A percentile compares a stretch with the other conserved stretches of the same genome.
These are phyloP conservation scores for Fusarium sp. DNA, from an alignment of 2,329 filamentous ascomycete species.

Conservation along the genomic window DNA sequence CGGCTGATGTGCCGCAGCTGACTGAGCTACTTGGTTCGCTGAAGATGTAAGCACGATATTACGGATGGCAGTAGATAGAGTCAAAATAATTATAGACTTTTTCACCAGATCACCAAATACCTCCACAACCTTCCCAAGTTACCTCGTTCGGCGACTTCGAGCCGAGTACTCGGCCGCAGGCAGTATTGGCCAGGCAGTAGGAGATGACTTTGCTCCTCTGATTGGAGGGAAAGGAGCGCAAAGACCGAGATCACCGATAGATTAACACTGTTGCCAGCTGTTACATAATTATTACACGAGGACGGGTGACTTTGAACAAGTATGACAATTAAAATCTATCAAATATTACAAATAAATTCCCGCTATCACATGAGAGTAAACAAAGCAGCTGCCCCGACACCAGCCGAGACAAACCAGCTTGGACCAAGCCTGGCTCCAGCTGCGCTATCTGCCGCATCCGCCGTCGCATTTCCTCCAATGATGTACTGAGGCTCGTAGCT, in stretches of 20 bases:
- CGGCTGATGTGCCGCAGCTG: conserved; percentile 5
- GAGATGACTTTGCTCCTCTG: accelerated
- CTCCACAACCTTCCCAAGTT: accelerated
- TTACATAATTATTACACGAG: not conserved
- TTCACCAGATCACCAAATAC: not conserved
- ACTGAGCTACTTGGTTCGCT: not conserved
- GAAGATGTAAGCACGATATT: not conserved
- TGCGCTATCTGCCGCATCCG: not conserved
- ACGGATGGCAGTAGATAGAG: not conserved
- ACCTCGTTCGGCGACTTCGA: accelerated
- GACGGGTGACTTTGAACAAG: not conserved
- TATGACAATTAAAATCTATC: not conserved
- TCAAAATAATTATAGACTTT: not conserved
- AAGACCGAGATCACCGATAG: not conserved
- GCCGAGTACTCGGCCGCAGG: accelerated
- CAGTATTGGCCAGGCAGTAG: accelerated
- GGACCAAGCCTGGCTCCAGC: not conserved
- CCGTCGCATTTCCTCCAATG: conserved; percentile 37
- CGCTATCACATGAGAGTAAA: not conserved
- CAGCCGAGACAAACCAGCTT: conserved; percentile 3
- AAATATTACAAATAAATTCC: not conserved
- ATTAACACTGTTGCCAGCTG: too few relatives aligned
- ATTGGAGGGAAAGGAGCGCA: not conserved
- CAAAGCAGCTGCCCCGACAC: not conserved
- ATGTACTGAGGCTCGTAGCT: conserved; percentile 44